These are phyloP conservation scores for Russula ochroleuca DNA, from an alignment of 768 basidiomycete genomes.

Conservation along the genomic window DNA sequence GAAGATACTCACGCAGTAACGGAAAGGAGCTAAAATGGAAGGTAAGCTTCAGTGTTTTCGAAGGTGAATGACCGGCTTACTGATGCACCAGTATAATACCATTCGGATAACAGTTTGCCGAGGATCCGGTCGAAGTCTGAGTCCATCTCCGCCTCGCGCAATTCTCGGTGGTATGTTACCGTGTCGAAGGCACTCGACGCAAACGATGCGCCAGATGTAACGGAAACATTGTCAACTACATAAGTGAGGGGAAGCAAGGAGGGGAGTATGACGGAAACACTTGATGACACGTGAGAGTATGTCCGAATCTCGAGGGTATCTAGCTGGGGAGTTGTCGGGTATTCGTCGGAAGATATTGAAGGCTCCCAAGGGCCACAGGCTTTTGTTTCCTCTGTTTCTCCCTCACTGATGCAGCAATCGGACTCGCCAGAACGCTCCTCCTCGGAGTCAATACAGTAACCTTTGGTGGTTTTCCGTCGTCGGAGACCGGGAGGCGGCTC, in stretches of 20 bases:
- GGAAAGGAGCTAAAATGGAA: slow-evolving; percentile 47
- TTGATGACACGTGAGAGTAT: neutral
- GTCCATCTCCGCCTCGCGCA: slow-evolving; percentile 45
- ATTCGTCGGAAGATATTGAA: slow-evolving; percentile 15
- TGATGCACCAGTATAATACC: slow-evolving; percentile 61
- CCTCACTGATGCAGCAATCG: slow-evolving; percentile 37
- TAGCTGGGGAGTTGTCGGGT: neutral
- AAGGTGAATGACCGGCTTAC: slow-evolving; percentile 36
- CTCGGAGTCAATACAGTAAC: slow-evolving; percentile 19
- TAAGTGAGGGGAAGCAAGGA: slow-evolving; percentile 21
- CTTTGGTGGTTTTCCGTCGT: slow-evolving; percentile 18
- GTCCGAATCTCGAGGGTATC: slow-evolving; percentile 23
- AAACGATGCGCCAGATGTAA: slow-evolving; percentile 32
- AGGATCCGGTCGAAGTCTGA: slow-evolving; percentile 51
- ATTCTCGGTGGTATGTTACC: slow-evolving; percentile 55
- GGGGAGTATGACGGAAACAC: slow-evolving; percentile 20
- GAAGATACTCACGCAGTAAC: slow-evolving; percentile 47
- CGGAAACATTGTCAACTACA: slow-evolving; percentile 37
- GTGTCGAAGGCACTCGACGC: slow-evolving; percentile 43
- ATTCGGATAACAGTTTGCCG: slow-evolving; percentile 50
- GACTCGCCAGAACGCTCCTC: slow-evolving; percentile 35
- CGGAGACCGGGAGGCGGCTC: slow-evolving; percentile 16
- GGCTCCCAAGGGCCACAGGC: slow-evolving; percentile 16
- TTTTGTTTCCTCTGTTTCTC: slow-evolving; percentile 29
- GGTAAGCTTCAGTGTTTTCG: neutral